These are phyloP conservation scores for Rhexocercosporidium sp. DNA, from an alignment of 2,329 filamentous ascomycete species.

Conservation along the genomic window DNA sequence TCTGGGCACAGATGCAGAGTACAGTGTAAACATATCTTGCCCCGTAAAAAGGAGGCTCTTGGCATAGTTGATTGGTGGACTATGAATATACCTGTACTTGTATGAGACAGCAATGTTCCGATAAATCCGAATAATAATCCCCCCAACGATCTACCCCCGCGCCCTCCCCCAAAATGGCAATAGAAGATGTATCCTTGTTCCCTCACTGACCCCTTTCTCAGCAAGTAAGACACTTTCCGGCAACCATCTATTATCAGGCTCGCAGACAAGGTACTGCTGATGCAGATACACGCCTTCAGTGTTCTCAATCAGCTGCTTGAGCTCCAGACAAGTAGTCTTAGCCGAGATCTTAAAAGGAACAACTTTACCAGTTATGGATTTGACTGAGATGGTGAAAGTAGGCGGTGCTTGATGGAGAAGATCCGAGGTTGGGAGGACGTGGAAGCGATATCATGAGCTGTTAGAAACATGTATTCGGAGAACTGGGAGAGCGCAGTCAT, in stretches of 20 bases:
- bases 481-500: not conserved
- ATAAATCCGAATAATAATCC: too few relatives aligned
- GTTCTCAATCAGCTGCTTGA: not conserved
- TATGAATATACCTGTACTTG: too few relatives aligned
- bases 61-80: too few relatives aligned
- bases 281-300: not conserved
- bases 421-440: not conserved
- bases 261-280: not conserved
- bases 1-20: too few relatives aligned
- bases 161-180: not conserved
- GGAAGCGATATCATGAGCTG: not conserved
- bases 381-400: not conserved
- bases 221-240: not conserved
- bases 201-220: not conserved
- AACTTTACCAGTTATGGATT: not conserved
- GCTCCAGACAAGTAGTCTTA: not conserved
- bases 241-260: not conserved
- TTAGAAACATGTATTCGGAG: not conserved
- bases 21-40: too few relatives aligned
- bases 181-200: not conserved
- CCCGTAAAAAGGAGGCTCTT: too few relatives aligned
- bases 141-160: not conserved
- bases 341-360: not conserved
- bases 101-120: too few relatives aligned
- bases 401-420: not conserved